Evolutionary conservation across 371 early-diverging fungal species (phyloP), one percentile per base, ranked within the genome.

Genomic region (Mucor indicus): DNA sequence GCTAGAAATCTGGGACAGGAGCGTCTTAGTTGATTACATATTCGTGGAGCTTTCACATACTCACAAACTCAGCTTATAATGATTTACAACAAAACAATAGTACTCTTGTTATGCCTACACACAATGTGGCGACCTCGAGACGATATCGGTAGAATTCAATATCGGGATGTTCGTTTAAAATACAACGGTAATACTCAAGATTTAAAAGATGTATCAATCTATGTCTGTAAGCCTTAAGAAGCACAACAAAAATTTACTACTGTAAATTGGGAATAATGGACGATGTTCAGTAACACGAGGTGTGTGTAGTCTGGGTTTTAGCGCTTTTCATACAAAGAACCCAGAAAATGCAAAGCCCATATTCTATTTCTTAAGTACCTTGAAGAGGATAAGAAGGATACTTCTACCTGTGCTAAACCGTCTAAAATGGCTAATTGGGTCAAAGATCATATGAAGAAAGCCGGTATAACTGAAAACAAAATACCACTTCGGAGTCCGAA

Each of bases 111-210:
- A 20, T 54, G 48, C 15, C 15, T 54, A 7, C 27, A 22, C 12
- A 54, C 48, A 17, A 54, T 47, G 54, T 41, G 48, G 48, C 20
- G 43, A 29, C 54, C 47, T 15, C 27, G 54, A 35, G 19, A 11
- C 3, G 48, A 48, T 37, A 54, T 43, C 7, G 54, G 43, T 1
- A 19, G 42, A 29, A 8, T 48, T 3, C 48, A 48, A 37, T 21
- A 41, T 19, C 15, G 54, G 35, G 41, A 53, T 47, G 13, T 37
- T 3, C 12, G 3, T 16, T n/a, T 31, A 3, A 24, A 25, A 45
- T 39, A 52, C 19, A 35, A 36, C 9, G 29, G 17, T 7, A 39
- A 3, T 31, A 29, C 30, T 29, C 30, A 29, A 12, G 6, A 6
- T 8, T 12, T 29, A 8, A 8, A 15, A 25, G 40, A 32, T 12